Evolutionary conservation across 2,329 filamentous ascomycete genomes (phyloP).

Genomic region (Boeremia exigua): DNA sequence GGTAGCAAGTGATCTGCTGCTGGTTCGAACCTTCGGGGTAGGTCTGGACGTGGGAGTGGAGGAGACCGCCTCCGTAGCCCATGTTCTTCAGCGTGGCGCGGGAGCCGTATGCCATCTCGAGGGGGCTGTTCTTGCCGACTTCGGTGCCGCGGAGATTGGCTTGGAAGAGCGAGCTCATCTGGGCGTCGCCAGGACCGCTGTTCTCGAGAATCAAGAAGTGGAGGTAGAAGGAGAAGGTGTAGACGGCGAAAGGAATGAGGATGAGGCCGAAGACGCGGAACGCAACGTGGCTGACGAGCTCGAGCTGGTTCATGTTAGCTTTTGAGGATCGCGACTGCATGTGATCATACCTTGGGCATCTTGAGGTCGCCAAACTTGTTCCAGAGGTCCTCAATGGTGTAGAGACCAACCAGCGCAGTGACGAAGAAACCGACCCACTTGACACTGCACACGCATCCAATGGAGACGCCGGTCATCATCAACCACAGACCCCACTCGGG

Average conservation of each 20-base stretch:
- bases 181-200: slow-evolving; percentile 95
- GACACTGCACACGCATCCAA: slow-evolving; percentile 97
- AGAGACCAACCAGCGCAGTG: slow-evolving; percentile 91
- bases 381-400: slow-evolving; percentile 97
- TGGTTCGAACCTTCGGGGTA: slow-evolving; percentile 92
- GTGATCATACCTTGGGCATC: slow-evolving; percentile 73
- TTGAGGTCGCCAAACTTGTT: slow-evolving; percentile 94
- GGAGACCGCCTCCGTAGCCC: slow-evolving; percentile 95
- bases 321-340: background rate
- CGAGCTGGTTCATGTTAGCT: slow-evolving; percentile 53
- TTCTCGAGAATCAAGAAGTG: slow-evolving; percentile 95
- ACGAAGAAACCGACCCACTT: slow-evolving; percentile 98
- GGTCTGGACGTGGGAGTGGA: slow-evolving; percentile 95
- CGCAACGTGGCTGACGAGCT: slow-evolving; percentile 77
- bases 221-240: slow-evolving; percentile 92
- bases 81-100: slow-evolving; percentile 96
- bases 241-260: slow-evolving; percentile 84
- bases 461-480: slow-evolving; percentile 89
- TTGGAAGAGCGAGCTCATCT: slow-evolving; percentile 99
- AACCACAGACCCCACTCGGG: slow-evolving; percentile 95
- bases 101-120: slow-evolving; percentile 90
- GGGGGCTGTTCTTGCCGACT: slow-evolving; percentile 90
- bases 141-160: slow-evolving; percentile 93
- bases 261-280: slow-evolving; percentile 88
- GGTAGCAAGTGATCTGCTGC: slow-evolving; percentile 98